phyloP scores from a whole-genome alignment of 2,329 filamentous ascomycete genomes.

The Talaromyces sp. region DNA sequence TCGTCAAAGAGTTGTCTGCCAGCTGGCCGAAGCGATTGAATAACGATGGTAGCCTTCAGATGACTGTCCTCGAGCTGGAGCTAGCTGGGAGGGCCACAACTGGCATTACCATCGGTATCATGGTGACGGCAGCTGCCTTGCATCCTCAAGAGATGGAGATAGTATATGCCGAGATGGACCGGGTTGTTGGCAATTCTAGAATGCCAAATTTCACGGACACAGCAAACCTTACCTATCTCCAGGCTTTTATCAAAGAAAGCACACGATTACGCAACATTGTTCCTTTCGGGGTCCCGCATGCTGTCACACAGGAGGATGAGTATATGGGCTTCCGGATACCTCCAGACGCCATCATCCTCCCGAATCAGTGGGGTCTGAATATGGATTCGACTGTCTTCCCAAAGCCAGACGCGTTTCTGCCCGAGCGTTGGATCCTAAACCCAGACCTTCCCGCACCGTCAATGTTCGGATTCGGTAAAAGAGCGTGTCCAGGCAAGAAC shows the following conservation, averaged over 20 bases:
- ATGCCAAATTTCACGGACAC: constrained; percentile 27
- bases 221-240: constrained; percentile 23
- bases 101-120: too few relatives aligned
- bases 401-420: not conserved
- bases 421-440: constrained; percentile 4
- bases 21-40: too few relatives aligned
- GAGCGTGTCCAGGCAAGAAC: not conserved
- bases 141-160: too few relatives aligned
- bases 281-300: constrained; percentile 44
- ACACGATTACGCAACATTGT: constrained; percentile 31
- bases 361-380: constrained; percentile 40
- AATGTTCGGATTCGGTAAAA: not conserved
- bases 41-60: too few relatives aligned
- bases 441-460: not conserved
- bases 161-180: constrained; percentile 29
- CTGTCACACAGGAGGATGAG: constrained; percentile 42
- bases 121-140: too few relatives aligned
- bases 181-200: constrained; percentile 26
- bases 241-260: constrained; percentile 26
- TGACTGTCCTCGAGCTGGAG: too few relatives aligned
- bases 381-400: not conserved
- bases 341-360: constrained; percentile 42
- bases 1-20: too few relatives aligned
- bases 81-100: too few relatives aligned
- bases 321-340: constrained; percentile 48